Evolutionary conservation across 805 yeast genomes (phyloP), one percentile per base, ranked within the genome.

Genomic region (Metschnikowia chrysomelidarum): DNA sequence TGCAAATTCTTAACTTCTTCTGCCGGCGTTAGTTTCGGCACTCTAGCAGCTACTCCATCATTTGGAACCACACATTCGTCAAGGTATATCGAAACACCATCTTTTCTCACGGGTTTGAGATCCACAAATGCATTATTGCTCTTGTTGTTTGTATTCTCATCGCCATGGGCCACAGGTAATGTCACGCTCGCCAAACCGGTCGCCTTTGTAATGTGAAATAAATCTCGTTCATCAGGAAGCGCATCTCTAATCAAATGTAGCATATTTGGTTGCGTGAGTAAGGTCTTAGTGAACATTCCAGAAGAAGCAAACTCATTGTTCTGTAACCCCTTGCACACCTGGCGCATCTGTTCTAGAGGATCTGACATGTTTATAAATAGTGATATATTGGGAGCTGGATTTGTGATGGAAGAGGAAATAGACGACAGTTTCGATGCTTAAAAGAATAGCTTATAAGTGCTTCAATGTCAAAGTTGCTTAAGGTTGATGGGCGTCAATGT

Each of bases 241-340:
- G 82, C 77, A 53, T 81, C 87, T 46, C 81, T 66, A 14, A 81
- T 58, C n/a, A 81, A 58, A 14, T 68, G 59, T 2, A 80, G 76
- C 38, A 80, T 78, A 19, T 67, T 65, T 9, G 78, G 77, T 31
- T 64, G 58, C 17, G 67, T 59, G 7, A 77, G 65, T 12, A 80
- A 60, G 2, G 87, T 81, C 49, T 81, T 81, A 24, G 82, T 76
- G 54, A 81, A 81, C 4, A 78, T 71, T 0, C 87, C 86, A 0
- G 84, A 76, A 0, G 71, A 66, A 14, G 67, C 56, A 54, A 80
- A 80, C 36, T 74, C 61, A 3, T 72, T 62, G 7, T 62, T 53
- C 17, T 63, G 56, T 7, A 77, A 52, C 1, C 70, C 60, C n/a
- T 62, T 64, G 4, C 65, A 49, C 32, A 39, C 43, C 15, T 29